Percentiles rank a stretch among this genome's conserved stretches.
Conservation (phyloP, 495 filamentous ascomycete genomes). For the Podospora conica region DNA sequence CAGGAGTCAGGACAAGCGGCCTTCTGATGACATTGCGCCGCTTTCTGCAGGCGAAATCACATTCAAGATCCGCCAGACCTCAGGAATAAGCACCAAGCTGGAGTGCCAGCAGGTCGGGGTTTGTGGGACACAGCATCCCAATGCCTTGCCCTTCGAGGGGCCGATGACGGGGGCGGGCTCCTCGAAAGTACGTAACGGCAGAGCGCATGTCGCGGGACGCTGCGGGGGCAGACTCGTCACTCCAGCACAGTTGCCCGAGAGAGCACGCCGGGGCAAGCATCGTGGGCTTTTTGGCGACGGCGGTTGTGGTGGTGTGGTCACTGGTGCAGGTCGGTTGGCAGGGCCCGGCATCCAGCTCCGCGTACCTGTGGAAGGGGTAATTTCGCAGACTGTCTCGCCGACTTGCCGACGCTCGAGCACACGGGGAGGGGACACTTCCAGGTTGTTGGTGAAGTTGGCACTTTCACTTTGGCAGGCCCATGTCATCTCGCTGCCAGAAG, state of each 20-base stretch:
- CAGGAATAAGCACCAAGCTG: background rate
- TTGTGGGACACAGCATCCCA: too few species aligned
- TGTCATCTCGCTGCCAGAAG: constrained; percentile 1
- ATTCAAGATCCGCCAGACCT: too few species aligned
- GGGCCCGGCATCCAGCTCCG: background rate
- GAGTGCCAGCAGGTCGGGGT: too few species aligned
- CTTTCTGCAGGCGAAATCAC: too few species aligned
- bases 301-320: background rate
- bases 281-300: background rate
- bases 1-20: background rate
- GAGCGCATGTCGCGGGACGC: constrained; percentile 5
- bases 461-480: constrained; percentile 1
- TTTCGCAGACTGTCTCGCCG: constrained; percentile 5
- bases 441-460: background rate
- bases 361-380: background rate
- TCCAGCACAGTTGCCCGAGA: background rate
- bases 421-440: background rate
- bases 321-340: background rate
- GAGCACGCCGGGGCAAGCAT: constrained; percentile 6
- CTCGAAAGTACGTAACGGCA: background rate
- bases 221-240: background rate
- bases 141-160: background rate
- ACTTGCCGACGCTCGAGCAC: constrained; percentile 8
- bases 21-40: too few species aligned
- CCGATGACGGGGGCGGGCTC: background rate